phyloP scores from a whole-genome alignment of 106 monocot genomes.

The Dendrobium huoshanense region DNA sequence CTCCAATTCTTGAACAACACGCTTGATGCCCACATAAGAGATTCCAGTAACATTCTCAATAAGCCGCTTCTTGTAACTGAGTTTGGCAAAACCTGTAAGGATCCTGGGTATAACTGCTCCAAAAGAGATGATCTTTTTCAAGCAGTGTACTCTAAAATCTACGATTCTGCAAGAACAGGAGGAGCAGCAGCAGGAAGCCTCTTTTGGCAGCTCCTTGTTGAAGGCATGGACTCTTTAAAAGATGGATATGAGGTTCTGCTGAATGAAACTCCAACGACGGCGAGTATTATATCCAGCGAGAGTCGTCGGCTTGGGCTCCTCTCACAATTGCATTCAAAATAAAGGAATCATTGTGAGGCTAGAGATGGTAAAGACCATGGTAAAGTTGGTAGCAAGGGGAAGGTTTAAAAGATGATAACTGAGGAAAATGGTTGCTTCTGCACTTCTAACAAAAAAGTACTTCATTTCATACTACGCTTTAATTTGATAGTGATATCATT shows the following conservation, averaged over 20 bases:
- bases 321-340: conserved; percentile 23
- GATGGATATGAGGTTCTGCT: conserved; percentile 89
- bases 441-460: not conserved
- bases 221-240: conserved; percentile 64
- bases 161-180: conserved; percentile 56
- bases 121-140: conserved; percentile 56
- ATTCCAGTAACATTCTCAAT: conserved; percentile 36
- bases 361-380: conserved; percentile 25
- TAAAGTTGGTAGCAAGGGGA: not conserved
- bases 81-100: conserved; percentile 84
- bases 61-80: conserved; percentile 78
- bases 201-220: conserved; percentile 78
- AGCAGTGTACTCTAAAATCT: conserved; percentile 60
- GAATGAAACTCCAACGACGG: conserved; percentile 36
- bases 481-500: no score
- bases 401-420: not conserved
- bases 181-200: conserved; percentile 69
- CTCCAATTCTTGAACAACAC: conserved; percentile 57
- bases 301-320: conserved; percentile 44
- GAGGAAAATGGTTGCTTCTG: not conserved
- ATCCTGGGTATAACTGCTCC: conserved; percentile 48
- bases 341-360: conserved; percentile 17
- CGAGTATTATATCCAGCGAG: conserved; percentile 38
- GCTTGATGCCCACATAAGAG: conserved; percentile 69
- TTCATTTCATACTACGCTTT: no score